Conservation (phyloP, 108 stramenopile genomes). For the Nitzschia sp. region DNA sequence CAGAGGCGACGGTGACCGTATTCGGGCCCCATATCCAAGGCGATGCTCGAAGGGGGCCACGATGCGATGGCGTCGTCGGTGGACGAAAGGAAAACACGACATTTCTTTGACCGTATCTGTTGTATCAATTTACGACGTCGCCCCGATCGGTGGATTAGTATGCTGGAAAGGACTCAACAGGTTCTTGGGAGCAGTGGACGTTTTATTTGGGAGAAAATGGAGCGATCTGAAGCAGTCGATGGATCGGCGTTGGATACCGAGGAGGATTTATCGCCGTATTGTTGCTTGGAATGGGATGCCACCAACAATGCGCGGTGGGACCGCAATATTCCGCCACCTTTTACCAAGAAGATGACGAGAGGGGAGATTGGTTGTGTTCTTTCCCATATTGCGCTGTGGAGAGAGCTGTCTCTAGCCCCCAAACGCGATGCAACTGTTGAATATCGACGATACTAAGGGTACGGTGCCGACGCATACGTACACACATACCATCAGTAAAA, state of each 20-base stretch:
- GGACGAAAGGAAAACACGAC: too few relatives aligned
- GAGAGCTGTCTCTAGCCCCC: not conserved
- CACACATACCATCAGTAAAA: too few relatives aligned
- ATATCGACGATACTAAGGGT: too few relatives aligned
- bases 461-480: too few relatives aligned
- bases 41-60: too few relatives aligned
- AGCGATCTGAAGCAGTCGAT: constrained; percentile 39
- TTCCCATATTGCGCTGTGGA: constrained; percentile 47
- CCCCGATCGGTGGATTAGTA: constrained; percentile 19
- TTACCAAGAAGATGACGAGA: constrained; percentile 19
- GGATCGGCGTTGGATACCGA: constrained; percentile 1
- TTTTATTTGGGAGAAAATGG: constrained; percentile 2
- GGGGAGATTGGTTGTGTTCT: constrained; percentile 54
- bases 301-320: constrained; percentile 42
- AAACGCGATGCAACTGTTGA: too few relatives aligned
- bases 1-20: too few relatives aligned
- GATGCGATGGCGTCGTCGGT: too few relatives aligned
- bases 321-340: constrained; percentile 19
- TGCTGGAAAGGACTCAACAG: not conserved
- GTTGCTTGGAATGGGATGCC: constrained; percentile 40
- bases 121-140: constrained; percentile 42
- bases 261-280: not conserved
- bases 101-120: constrained; percentile 19
- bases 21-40: too few relatives aligned
- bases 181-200: not conserved